phyloP scores from a whole-genome alignment of 345 rosid genomes.

The Lagerstroemia speciosa region DNA sequence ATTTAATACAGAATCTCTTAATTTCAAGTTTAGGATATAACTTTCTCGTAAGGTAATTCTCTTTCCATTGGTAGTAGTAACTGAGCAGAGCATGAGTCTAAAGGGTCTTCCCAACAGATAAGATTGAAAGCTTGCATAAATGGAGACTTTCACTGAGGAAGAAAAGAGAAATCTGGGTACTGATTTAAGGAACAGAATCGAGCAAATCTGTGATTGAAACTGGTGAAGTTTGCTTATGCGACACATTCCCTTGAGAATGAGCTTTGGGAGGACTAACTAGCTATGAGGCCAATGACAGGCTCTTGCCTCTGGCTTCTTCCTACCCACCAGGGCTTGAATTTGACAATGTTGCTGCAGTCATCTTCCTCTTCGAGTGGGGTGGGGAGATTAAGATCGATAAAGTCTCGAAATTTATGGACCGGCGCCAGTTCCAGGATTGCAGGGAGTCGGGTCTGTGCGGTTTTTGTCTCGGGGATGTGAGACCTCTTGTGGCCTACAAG shows the following conservation, averaged over 20 bases:
- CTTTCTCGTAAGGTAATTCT: too few relatives aligned
- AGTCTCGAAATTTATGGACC: constrained; percentile 16
- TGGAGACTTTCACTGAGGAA: too few relatives aligned
- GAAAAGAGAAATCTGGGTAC: neutral
- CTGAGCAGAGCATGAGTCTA: too few relatives aligned
- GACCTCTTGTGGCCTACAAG: constrained; percentile 84
- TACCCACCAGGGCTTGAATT: constrained; percentile 46
- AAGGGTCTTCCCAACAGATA: too few relatives aligned
- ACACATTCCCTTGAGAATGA: too few relatives aligned
- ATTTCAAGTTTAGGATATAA: too few relatives aligned
- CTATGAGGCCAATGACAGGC: constrained; percentile 26
- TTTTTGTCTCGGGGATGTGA: constrained; percentile 30
- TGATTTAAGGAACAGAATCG: neutral
- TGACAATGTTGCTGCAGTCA: constrained; percentile 23
- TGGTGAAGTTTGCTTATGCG: too few relatives aligned
- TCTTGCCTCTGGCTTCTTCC: constrained; percentile 29
- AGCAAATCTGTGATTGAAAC: neutral
- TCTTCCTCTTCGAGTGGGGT: constrained; percentile 27
- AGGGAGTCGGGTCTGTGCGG: constrained; percentile 7
- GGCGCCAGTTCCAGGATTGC: constrained; percentile 14
- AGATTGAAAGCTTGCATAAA: too few relatives aligned
- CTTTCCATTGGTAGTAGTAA: neutral
- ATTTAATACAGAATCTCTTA: too few relatives aligned
- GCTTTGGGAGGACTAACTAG: constrained; percentile 11
- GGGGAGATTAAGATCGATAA: constrained; percentile 50